phyloP scores from a whole-genome alignment of 345 rosid genomes.

The Salix koriyanagi region DNA sequence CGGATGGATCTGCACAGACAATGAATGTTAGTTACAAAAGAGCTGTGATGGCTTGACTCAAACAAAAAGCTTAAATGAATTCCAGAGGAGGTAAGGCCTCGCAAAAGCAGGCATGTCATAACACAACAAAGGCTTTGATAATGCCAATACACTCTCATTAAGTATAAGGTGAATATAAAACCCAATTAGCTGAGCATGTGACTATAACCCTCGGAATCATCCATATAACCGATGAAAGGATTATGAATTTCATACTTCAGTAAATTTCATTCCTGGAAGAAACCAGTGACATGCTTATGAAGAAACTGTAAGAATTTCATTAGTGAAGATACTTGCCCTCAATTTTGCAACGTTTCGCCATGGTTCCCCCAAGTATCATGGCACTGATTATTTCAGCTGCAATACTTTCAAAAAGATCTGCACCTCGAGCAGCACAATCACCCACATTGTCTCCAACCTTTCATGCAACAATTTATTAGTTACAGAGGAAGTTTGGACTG shows the following conservation, averaged over 20 bases:
- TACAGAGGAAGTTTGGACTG: neutral
- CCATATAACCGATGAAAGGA: neutral
- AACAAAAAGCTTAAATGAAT: neutral
- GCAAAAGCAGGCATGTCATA: neutral
- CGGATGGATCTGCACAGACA: conserved; percentile 86
- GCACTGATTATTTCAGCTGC: conserved; percentile 99
- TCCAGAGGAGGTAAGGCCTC: conserved; percentile 1
- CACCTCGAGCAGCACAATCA: conserved; percentile 99
- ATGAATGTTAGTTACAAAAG: conserved; percentile 15
- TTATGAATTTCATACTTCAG: neutral
- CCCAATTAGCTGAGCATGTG: neutral
- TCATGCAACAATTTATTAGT: neutral
- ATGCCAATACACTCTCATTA: neutral
- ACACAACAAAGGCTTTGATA: neutral
- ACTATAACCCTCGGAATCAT: neutral
- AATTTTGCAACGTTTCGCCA: conserved; percentile 91
- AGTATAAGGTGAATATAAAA: neutral
- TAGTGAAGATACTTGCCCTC: conserved; percentile 49
- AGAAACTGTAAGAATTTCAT: neutral
- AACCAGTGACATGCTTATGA: neutral
- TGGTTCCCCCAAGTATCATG: conserved; percentile 98
- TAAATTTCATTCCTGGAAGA: neutral
- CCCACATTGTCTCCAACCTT: conserved; percentile 99
- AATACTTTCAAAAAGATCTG: conserved; percentile 98
- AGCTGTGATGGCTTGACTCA: neutral